Evolutionary conservation across 805 yeast genomes (phyloP).

Genomic region (Sungouiella thailandica): DNA sequence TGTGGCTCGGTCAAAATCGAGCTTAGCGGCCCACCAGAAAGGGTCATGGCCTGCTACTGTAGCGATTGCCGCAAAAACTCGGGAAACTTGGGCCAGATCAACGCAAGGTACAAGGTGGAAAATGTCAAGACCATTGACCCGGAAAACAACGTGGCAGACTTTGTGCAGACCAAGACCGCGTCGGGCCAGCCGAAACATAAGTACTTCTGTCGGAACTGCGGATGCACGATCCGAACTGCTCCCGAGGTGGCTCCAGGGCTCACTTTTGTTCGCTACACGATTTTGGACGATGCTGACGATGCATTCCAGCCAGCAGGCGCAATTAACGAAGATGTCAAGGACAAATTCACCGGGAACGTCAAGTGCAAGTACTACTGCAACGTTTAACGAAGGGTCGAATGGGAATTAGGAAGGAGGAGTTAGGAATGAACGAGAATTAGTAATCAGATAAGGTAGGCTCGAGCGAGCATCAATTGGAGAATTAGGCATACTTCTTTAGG

Average conservation of each 20-base stretch:
- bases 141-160: background rate
- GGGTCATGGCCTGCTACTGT: background rate
- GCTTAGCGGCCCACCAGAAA: background rate
- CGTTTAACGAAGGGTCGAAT: too few relatives aligned
- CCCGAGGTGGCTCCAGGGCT: background rate
- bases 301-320: background rate
- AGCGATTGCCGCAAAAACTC: slow-evolving; percentile 1
- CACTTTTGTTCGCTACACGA: background rate
- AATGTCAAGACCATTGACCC: background rate
- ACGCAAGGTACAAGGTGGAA: background rate
- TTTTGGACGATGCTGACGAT: background rate
- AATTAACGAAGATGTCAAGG: background rate
- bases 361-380: background rate
- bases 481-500: too few relatives aligned
- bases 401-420: too few relatives aligned
- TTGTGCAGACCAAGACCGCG: background rate
- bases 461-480: too few relatives aligned
- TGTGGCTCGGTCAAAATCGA: background rate
- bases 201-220: slow-evolving; percentile 1
- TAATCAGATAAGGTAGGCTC: too few relatives aligned
- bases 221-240: background rate
- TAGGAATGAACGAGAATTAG: too few relatives aligned
- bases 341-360: background rate
- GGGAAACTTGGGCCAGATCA: slow-evolving; percentile 1
- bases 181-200: slow-evolving; percentile 1